phyloP scores from a whole-genome alignment of 192 early-diverging fungal genomes.

The Linnemannia exigua region DNA sequence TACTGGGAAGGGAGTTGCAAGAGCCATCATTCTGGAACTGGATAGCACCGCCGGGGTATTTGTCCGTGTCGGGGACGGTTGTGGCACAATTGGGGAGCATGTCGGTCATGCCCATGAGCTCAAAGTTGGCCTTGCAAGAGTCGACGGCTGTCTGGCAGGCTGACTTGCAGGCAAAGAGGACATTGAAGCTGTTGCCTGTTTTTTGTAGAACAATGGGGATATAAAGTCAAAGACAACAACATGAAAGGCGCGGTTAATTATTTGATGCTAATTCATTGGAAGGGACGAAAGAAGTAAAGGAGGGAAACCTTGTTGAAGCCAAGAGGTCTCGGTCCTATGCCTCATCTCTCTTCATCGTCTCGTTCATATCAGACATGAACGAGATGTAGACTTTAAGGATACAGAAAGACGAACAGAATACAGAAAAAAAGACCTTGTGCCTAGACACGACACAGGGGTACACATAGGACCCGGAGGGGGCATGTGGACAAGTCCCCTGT shows the following conservation, averaged over 20 bases:
- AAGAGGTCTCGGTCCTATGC: not conserved
- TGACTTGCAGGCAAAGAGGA: conserved; percentile 56
- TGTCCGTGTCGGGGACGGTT: conserved; percentile 21
- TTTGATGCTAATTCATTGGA: not conserved
- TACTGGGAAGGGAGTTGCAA: conserved; percentile 47
- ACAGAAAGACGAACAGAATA: not conserved
- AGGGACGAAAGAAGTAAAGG: too few species aligned
- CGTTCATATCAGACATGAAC: not conserved
- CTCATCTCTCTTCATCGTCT: not conserved
- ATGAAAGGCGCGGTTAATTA: not conserved
- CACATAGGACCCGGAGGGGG: not conserved
- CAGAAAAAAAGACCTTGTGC: not conserved
- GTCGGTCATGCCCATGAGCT: conserved; percentile 16
- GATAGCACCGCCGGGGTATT: conserved; percentile 21
- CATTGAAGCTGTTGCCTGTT: conserved; percentile 41
- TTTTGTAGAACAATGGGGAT: not conserved
- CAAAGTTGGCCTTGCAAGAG: conserved; percentile 35
- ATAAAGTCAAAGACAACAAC: not conserved
- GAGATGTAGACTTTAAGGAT: not conserved
- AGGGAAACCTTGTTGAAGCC: not conserved
- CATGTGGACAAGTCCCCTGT: not conserved
- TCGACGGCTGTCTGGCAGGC: conserved; percentile 36
- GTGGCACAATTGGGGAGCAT: conserved; percentile 46
- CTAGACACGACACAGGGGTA: not conserved
- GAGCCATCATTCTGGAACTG: conserved; percentile 31